Evolutionary conservation across 1,284 basidiomycete genomes (phyloP).

Genomic region (Xerocomus tenax): DNA sequence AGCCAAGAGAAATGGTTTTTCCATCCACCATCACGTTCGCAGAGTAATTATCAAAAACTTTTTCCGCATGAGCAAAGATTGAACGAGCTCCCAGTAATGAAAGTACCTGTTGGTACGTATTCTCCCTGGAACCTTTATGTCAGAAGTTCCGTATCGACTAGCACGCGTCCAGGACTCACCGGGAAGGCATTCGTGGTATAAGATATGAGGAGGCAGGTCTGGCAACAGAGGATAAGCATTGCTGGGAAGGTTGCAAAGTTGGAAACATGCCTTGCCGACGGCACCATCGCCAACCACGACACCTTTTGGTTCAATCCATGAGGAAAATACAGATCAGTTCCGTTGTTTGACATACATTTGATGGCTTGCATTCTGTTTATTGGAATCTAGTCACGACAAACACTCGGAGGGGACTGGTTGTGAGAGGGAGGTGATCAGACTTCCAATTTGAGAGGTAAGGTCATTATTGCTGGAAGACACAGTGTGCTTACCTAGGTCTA

Average conservation of each 20-base stretch:
- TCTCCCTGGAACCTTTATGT: slow-evolving; percentile 57
- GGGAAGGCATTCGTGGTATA: slow-evolving; percentile 96
- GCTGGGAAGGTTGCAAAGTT: slow-evolving; percentile 2
- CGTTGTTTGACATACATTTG: slow-evolving; percentile 43
- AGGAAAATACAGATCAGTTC: slow-evolving; percentile 13
- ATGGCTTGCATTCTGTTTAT: slow-evolving; percentile 55
- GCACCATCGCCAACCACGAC: slow-evolving; percentile 99
- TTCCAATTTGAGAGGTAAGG: slow-evolving; percentile 13
- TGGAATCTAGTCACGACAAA: slow-evolving; percentile 16
- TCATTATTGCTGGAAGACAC: not conserved
- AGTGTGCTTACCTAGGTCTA: slow-evolving; percentile 6
- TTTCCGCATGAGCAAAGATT: slow-evolving; percentile 16
- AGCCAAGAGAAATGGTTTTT: slow-evolving; percentile 93
- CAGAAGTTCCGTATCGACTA: slow-evolving; percentile 15
- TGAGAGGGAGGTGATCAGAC: slow-evolving; percentile 12
- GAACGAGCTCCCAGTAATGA: not conserved
- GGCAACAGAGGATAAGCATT: slow-evolving; percentile 16
- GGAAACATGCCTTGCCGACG: slow-evolving; percentile 81
- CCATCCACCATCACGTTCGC: slow-evolving; percentile 97
- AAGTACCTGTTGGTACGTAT: slow-evolving; percentile 89
- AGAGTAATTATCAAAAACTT: slow-evolving; percentile 93
- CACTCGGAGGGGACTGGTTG: slow-evolving; percentile 11
- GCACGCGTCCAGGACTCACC: slow-evolving; percentile 43
- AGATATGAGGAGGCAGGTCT: slow-evolving; percentile 95
- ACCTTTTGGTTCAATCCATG: slow-evolving; percentile 46